Evolutionary conservation across 768 basidiomycete species (phyloP).

Genomic region (Mycena vitilis): DNA sequence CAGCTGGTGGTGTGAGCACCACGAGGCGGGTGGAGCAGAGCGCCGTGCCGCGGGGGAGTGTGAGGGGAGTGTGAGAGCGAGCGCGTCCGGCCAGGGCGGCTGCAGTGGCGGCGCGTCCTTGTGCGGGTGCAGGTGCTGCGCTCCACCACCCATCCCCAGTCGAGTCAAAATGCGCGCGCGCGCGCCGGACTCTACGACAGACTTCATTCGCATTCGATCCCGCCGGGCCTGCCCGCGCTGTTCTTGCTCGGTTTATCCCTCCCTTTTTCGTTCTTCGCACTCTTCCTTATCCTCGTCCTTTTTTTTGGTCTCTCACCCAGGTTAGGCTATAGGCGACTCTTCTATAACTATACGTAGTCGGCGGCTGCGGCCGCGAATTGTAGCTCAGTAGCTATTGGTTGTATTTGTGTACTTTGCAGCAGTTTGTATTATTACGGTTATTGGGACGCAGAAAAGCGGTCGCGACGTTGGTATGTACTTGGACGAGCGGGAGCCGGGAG

Average conservation of each 20-base stretch:
- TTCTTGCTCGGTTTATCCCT: neutral
- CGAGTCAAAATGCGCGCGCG: too few species aligned
- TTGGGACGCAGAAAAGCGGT: too few species aligned
- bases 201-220: neutral
- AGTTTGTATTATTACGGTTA: neutral
- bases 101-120: too few species aligned
- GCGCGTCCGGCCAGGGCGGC: conserved; percentile 4
- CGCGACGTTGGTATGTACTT: too few species aligned
- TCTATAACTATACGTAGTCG: neutral
- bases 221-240: neutral
- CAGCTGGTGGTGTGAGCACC: neutral
- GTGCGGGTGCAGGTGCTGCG: neutral
- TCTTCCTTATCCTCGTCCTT: neutral
- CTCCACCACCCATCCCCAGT: neutral
- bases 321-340: neutral
- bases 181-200: too few species aligned
- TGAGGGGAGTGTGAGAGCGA: too few species aligned
- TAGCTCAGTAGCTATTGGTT: conserved; percentile 1
- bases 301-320: neutral
- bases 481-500: too few species aligned
- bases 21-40: neutral
- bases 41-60: neutral
- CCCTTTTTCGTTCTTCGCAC: neutral
- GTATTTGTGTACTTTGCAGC: neutral
- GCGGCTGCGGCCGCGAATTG: neutral